Conservation (phyloP, 257 asterid genomes). For the Parsonsia alboflavescens region DNA sequence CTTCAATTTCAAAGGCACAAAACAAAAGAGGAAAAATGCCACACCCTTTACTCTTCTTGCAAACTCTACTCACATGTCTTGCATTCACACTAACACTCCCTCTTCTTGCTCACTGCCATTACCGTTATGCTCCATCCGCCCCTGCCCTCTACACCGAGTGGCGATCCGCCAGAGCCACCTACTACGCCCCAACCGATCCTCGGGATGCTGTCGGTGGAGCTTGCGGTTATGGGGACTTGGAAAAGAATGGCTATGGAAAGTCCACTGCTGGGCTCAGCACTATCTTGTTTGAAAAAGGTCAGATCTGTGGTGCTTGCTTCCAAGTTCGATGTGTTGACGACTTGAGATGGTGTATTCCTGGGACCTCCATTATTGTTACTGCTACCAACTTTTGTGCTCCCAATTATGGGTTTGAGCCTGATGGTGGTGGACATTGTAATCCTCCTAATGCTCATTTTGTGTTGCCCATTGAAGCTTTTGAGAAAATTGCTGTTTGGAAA, state of each 20-base stretch:
- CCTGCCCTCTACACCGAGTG: constrained; percentile 55
- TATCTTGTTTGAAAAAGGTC: constrained; percentile 70
- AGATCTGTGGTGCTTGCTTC: constrained; percentile 98
- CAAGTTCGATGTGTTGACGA: constrained; percentile 87
- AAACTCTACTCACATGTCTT: constrained; percentile 19
- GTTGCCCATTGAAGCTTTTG: constrained; percentile 81
- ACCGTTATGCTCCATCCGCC: constrained; percentile 45
- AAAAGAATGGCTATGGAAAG: constrained; percentile 77
- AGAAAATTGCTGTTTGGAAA: constrained; percentile 94
- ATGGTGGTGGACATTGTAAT: constrained; percentile 89
- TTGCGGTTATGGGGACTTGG: constrained; percentile 86
- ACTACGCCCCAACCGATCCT: constrained; percentile 69
- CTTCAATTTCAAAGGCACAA: neutral
- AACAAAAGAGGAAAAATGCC: constrained; percentile 1
- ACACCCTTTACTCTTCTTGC: constrained; percentile 22
- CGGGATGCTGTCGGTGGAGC: constrained; percentile 89
- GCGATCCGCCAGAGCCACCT: constrained; percentile 88
- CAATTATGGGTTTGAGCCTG: constrained; percentile 66
- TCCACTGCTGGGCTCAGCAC: constrained; percentile 96
- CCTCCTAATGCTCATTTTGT: constrained; percentile 93
- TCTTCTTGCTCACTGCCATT: constrained; percentile 38
- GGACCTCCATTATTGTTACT: constrained; percentile 81
- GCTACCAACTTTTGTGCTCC: constrained; percentile 98
- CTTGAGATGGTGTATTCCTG: constrained; percentile 91
- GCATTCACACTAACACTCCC: constrained; percentile 32